phyloP scores from a whole-genome alignment of 352 stramenopile species.

The Phytophthora pini region DNA sequence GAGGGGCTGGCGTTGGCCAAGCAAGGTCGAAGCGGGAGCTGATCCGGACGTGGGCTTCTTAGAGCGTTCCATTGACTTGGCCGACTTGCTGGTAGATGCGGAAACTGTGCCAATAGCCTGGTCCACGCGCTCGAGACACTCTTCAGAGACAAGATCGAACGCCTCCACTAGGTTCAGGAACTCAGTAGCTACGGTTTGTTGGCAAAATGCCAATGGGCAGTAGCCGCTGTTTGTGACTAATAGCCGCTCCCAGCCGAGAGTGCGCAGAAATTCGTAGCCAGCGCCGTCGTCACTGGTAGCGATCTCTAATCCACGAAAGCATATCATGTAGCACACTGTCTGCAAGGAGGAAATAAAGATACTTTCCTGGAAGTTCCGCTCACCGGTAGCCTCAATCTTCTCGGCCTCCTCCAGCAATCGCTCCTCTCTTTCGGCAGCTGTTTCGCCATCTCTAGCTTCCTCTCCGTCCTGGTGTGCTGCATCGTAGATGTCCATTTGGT shows the following conservation, averaged over 20 bases:
- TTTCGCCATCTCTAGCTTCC: conserved; percentile 21
- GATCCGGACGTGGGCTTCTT: conserved; percentile 50
- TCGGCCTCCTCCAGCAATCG: conserved; percentile 37
- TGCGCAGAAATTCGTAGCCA: conserved; percentile 83
- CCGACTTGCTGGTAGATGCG: conserved; percentile 40
- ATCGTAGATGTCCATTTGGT: conserved; percentile 93
- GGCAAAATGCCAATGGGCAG: conserved; percentile 78
- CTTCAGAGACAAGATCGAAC: conserved; percentile 77
- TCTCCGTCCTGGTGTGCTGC: conserved; percentile 37
- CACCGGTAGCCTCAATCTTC: conserved; percentile 25
- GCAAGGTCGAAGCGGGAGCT: conserved; percentile 37
- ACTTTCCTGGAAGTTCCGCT: conserved; percentile 61
- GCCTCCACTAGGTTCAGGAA: conserved; percentile 86
- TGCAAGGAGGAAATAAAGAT: conserved; percentile 91
- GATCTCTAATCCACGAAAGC: conserved; percentile 94
- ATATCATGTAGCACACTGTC: conserved; percentile 98
- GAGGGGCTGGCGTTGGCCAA: conserved; percentile 66
- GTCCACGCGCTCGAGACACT: conserved; percentile 79
- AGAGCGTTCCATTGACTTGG: conserved; percentile 77
- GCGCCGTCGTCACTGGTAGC: conserved; percentile 58
- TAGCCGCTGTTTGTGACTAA: conserved; percentile 64
- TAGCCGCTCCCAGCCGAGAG: conserved; percentile 81
- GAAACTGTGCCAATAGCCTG: conserved; percentile 66
- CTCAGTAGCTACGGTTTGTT: conserved; percentile 81
- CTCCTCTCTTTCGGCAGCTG: conserved; percentile 28